These are phyloP conservation scores for Xylaria acuta DNA, from an alignment of 495 filamentous ascomycete species.

Conservation along the genomic window DNA sequence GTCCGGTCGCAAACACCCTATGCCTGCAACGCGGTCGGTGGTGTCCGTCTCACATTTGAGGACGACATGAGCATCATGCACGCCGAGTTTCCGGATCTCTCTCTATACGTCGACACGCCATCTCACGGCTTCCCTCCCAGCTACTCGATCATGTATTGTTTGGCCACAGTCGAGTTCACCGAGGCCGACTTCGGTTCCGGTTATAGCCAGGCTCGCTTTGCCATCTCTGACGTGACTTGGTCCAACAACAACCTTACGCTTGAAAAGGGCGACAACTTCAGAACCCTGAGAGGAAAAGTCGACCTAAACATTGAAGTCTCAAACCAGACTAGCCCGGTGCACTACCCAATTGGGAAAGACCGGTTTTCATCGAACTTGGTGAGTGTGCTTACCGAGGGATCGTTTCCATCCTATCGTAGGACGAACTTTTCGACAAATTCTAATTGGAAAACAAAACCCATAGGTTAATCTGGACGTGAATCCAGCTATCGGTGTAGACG, in stretches of 20 bases:
- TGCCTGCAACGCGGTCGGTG: constrained; percentile 20
- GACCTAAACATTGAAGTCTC: constrained; percentile 17
- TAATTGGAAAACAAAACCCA: neutral
- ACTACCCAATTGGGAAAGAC: constrained; percentile 22
- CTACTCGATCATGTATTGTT: constrained; percentile 13
- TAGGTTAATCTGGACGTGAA: constrained; percentile 18
- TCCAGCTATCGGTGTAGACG: constrained; percentile 14
- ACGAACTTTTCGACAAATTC: neutral
- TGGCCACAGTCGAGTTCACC: constrained; percentile 12
- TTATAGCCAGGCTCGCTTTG: constrained; percentile 14
- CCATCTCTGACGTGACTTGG: constrained; percentile 16
- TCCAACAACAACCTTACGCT: constrained; percentile 14
- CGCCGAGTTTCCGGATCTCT: constrained; percentile 18
- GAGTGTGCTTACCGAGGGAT: neutral
- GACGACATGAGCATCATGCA: constrained; percentile 21
- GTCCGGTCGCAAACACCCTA: constrained; percentile 21
- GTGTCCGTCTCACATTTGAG: neutral
- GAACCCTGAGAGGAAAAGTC: neutral
- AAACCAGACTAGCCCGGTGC: constrained; percentile 16
- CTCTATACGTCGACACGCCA: constrained; percentile 11
- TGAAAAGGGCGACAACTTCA: constrained; percentile 15
- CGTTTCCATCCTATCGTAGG: neutral
- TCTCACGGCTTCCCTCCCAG: constrained; percentile 21
- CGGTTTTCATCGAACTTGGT: constrained; percentile 10
- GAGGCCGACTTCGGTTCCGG: constrained; percentile 17